These are phyloP conservation scores for Baudoinia panamericana DNA, from an alignment of 495 filamentous ascomycete genomes.

Conservation along the genomic window DNA sequence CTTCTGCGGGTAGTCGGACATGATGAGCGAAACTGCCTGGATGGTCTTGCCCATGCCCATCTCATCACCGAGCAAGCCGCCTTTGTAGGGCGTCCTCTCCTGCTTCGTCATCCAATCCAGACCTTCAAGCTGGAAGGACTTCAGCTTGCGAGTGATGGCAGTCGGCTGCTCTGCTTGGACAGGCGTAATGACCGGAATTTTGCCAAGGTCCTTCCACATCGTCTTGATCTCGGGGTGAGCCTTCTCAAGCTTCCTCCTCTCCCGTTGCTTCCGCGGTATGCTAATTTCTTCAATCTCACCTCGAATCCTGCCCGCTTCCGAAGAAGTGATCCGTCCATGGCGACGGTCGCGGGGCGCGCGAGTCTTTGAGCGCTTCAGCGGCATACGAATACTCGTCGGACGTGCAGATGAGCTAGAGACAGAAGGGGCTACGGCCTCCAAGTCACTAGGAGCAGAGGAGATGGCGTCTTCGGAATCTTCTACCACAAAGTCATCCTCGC, in stretches of 20 bases:
- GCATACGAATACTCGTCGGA: neutral
- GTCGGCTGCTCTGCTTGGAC: conserved; percentile 59
- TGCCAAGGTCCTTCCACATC: conserved; percentile 70
- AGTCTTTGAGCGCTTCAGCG: neutral
- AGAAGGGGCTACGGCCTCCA: conserved; percentile 3
- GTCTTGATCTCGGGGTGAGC: conserved; percentile 64
- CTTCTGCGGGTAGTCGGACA: conserved; percentile 84
- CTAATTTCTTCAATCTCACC: conserved; percentile 18
- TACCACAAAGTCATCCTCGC: conserved; percentile 10
- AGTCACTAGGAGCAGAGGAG: conserved; percentile 16
- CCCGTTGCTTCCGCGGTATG: conserved; percentile 30
- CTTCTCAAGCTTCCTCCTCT: conserved; percentile 53
- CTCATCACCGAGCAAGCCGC: conserved; percentile 84
- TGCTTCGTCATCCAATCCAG: conserved; percentile 86
- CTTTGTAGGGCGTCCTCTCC: conserved; percentile 71
- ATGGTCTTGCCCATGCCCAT: conserved; percentile 99
- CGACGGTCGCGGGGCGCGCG: neutral
- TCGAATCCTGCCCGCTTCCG: neutral
- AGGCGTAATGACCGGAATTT: conserved; percentile 50
- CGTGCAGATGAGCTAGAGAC: neutral
- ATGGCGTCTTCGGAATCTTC: conserved; percentile 9
- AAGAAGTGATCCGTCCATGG: conserved; percentile 6
- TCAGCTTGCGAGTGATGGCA: conserved; percentile 66
- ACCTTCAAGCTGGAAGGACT: conserved; percentile 87
- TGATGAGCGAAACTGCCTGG: conserved; percentile 89